A percentile compares a stretch with the other conserved stretches of the same genome.
Conservation (phyloP, 805 yeast species). For the Starmerella tilneyi region DNA sequence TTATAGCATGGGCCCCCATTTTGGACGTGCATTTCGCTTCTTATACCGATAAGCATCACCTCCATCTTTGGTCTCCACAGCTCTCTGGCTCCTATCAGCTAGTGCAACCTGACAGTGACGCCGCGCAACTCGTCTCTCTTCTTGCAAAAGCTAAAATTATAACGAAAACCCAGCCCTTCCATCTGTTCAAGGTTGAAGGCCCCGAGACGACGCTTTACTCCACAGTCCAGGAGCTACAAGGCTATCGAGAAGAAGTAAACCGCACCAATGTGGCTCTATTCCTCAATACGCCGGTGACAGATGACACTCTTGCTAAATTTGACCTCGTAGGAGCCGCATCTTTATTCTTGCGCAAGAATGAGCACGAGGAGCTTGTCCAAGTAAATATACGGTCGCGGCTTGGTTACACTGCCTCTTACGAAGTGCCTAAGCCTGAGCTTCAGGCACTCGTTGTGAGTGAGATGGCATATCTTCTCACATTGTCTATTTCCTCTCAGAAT, state of each 20-base stretch:
- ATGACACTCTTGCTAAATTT: conserved; percentile 31
- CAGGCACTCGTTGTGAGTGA: conserved; percentile 34
- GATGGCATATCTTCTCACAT: conserved; percentile 32
- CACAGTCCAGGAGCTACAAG: conserved; percentile 33
- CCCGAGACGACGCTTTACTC: conserved; percentile 28
- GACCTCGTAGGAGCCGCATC: conserved; percentile 39
- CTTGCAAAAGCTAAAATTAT: conserved; percentile 61
- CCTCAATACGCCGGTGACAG: conserved; percentile 39
- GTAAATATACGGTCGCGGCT: conserved; percentile 21
- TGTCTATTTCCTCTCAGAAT: conserved; percentile 34
- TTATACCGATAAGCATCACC: conserved; percentile 17
- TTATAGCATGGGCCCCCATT: conserved; percentile 57
- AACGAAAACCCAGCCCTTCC: conserved; percentile 75
- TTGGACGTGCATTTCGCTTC: conserved; percentile 35
- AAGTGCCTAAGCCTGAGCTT: conserved; percentile 31
- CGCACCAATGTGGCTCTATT: conserved; percentile 56
- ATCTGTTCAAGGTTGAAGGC: conserved; percentile 50
- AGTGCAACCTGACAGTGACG: conserved; percentile 25
- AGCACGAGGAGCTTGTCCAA: not conserved
- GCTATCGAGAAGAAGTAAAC: conserved; percentile 30
- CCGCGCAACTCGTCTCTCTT: conserved; percentile 43
- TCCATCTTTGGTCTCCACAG: conserved; percentile 20
- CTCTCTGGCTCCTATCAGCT: conserved; percentile 24
- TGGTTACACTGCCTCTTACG: conserved; percentile 24
- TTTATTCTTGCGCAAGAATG: conserved; percentile 35